phyloP scores from a whole-genome alignment of 768 basidiomycete species.

The Russula virescens region DNA sequence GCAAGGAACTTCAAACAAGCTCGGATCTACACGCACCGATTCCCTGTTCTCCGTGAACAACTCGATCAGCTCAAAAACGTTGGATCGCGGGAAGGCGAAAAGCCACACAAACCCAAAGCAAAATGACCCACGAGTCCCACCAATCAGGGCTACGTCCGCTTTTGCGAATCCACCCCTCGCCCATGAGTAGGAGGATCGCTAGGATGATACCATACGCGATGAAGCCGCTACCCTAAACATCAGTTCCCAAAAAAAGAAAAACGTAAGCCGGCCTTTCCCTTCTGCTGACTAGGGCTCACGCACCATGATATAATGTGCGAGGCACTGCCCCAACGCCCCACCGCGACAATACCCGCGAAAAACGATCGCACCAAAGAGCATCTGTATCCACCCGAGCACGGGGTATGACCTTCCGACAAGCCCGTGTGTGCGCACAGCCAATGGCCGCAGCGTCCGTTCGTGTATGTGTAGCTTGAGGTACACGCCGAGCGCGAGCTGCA shows the following conservation, averaged over 20 bases:
- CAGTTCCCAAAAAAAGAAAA: background rate
- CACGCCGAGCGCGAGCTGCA: conserved; percentile 68
- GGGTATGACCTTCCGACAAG: conserved; percentile 82
- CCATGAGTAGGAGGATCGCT: conserved; percentile 69
- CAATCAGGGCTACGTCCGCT: conserved; percentile 75
- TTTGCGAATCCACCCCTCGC: conserved; percentile 69
- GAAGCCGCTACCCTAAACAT: conserved; percentile 67
- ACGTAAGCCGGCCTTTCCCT: background rate
- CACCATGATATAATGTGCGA: conserved; percentile 82
- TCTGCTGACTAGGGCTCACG: conserved; percentile 14
- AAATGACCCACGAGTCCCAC: conserved; percentile 73
- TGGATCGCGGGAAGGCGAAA: background rate
- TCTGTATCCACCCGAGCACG: conserved; percentile 82
- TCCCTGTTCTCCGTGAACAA: conserved; percentile 14
- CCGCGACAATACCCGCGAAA: conserved; percentile 75
- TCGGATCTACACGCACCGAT: conserved; percentile 19
- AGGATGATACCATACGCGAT: conserved; percentile 82
- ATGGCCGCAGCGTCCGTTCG: conserved; percentile 67
- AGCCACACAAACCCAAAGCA: conserved; percentile 42
- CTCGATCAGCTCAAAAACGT: background rate
- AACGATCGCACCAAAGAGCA: conserved; percentile 77
- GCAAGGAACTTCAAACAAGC: background rate
- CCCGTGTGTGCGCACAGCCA: conserved; percentile 64
- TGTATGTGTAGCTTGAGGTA: conserved; percentile 92
- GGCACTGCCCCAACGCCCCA: conserved; percentile 76